phyloP scores from a whole-genome alignment of 2,329 filamentous ascomycete genomes.

The Emmonsiellopsis sp. region DNA sequence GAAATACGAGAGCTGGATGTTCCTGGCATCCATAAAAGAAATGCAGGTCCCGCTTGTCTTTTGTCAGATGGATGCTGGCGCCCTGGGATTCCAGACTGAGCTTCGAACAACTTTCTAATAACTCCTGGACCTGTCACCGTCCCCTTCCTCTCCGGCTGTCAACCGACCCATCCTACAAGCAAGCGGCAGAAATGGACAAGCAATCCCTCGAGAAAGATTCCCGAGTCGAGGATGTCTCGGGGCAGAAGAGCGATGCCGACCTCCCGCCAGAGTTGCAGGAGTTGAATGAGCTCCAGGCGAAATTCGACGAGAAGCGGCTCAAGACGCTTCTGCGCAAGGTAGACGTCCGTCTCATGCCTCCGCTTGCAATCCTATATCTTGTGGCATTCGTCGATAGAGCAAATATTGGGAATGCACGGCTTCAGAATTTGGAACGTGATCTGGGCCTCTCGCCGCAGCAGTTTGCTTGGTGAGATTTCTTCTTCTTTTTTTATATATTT shows the following conservation, averaged over 20 bases:
- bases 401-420: neutral
- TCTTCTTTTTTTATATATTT: too few relatives aligned
- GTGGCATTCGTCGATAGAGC: slow-evolving; percentile 5
- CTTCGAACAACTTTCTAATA: too few relatives aligned
- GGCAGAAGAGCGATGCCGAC: neutral
- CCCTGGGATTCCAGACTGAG: too few relatives aligned
- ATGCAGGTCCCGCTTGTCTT: too few relatives aligned
- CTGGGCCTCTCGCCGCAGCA: neutral
- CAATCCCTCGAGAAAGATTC: neutral
- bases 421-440: neutral
- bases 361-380: slow-evolving; percentile 4
- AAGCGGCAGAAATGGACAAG: neutral
- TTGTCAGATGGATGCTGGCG: too few relatives aligned
- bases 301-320: neutral
- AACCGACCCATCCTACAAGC: too few relatives aligned
- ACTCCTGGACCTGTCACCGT: too few relatives aligned
- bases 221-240: neutral
- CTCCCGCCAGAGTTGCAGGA: neutral
- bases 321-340: neutral
- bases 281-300: neutral
- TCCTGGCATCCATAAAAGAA: too few relatives aligned
- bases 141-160: too few relatives aligned
- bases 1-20: too few relatives aligned
- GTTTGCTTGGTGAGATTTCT: neutral
- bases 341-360: slow-evolving; percentile 4